A percentile compares a stretch with the other conserved stretches of the same genome.
Conservation (phyloP, 2,329 filamentous ascomycete genomes). For the Paramyrothecium roridum region DNA sequence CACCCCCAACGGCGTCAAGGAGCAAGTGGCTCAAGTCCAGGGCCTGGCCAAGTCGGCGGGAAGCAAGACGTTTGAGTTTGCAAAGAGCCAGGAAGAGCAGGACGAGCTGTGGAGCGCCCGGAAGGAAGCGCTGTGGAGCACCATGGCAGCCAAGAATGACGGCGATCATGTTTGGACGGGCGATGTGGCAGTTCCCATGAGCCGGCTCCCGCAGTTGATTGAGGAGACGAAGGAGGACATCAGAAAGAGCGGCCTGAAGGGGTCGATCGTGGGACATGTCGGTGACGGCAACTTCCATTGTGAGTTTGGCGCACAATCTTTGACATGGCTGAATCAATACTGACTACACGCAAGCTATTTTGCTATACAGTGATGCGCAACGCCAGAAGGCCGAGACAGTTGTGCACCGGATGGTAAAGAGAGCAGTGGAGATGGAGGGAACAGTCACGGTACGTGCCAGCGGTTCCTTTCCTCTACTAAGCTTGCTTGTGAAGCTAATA, state of each 20-base stretch:
- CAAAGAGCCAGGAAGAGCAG: slow-evolving; percentile 65
- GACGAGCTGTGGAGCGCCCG: slow-evolving; percentile 78
- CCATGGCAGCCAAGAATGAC: slow-evolving; percentile 62
- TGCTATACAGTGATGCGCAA: slow-evolving; percentile 64
- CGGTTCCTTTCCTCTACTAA: neutral
- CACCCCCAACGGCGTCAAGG: slow-evolving; percentile 67
- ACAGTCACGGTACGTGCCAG: slow-evolving; percentile 62
- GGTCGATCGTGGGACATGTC: slow-evolving; percentile 65
- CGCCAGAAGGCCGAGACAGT: slow-evolving; percentile 64
- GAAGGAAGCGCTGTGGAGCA: slow-evolving; percentile 81
- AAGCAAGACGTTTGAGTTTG: slow-evolving; percentile 74
- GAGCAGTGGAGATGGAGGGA: slow-evolving; percentile 79
- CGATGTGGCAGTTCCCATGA: slow-evolving; percentile 82
- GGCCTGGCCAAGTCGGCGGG: slow-evolving; percentile 58
- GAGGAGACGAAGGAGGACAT: slow-evolving; percentile 61
- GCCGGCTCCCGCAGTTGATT: slow-evolving; percentile 68
- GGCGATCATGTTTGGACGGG: slow-evolving; percentile 81
- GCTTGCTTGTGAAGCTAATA: slow-evolving; percentile 6
- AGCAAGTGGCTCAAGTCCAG: slow-evolving; percentile 70
- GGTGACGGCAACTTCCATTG: slow-evolving; percentile 78
- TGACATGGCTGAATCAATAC: neutral
- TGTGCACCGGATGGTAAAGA: slow-evolving; percentile 82
- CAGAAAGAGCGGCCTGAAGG: slow-evolving; percentile 38
- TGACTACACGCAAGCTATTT: slow-evolving; percentile 37
- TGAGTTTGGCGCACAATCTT: slow-evolving; percentile 19